Conservation (phyloP, 148 eudicot species). For the Spergularia bocconei region DNA sequence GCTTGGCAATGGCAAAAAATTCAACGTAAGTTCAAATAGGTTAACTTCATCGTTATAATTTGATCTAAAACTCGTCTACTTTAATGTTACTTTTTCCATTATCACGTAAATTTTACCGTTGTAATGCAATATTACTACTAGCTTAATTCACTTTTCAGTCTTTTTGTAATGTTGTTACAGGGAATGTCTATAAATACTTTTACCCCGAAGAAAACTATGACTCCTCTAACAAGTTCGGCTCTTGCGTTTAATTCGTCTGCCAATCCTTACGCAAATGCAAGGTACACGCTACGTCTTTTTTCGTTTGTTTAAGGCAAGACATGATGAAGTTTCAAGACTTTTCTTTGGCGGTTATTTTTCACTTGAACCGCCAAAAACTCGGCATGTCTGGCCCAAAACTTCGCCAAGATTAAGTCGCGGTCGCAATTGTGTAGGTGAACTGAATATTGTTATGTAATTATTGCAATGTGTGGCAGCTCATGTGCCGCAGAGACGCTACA, state of each 20-base stretch:
- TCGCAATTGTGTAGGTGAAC: too few relatives aligned
- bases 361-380: too few relatives aligned
- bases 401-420: too few relatives aligned
- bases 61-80: too few relatives aligned
- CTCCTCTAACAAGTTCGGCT: slow-evolving; percentile 46
- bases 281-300: slow-evolving; percentile 27
- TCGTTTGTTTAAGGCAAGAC: too few relatives aligned
- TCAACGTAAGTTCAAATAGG: slow-evolving; percentile 35
- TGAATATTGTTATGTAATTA: too few relatives aligned
- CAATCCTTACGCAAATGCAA: slow-evolving; percentile 30
- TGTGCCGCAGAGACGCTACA: slow-evolving; percentile 48
- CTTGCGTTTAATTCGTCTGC: slow-evolving; percentile 36
- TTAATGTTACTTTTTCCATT: too few relatives aligned
- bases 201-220: slow-evolving; percentile 44
- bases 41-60: too few relatives aligned
- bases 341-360: neutral
- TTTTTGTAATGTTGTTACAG: slow-evolving; percentile 16
- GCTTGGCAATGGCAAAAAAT: slow-evolving; percentile 52
- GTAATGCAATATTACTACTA: too few relatives aligned
- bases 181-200: slow-evolving; percentile 61
- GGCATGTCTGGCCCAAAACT: too few relatives aligned
- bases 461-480: slow-evolving; percentile 30
- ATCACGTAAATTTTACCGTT: too few relatives aligned
- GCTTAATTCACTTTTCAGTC: too few relatives aligned
- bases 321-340: neutral